Evolutionary conservation across 2,329 filamentous ascomycete genomes (phyloP), one percentile per base, ranked within the genome.

Genomic region (Didymella lethalis): DNA sequence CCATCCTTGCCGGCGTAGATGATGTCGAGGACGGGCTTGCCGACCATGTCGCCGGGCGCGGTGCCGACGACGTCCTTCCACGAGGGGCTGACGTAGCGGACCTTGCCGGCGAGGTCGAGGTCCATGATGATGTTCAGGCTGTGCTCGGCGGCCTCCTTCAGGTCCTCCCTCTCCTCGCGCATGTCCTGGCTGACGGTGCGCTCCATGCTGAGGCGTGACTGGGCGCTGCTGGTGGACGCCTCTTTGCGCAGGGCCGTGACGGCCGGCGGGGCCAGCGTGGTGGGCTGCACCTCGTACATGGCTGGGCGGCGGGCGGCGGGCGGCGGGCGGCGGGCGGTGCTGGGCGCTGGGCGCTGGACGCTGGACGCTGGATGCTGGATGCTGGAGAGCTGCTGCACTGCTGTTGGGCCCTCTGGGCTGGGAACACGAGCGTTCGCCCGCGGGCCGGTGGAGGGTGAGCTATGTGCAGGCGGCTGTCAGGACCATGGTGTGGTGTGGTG

Each of bases 61-160:
- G 91, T 94, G 58, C 95, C 95, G 61, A 98, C 90, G 48, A 99
- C 90, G 70, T 98, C 93, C 61, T 87, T 86, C 95, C 95, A 99
- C 16, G 94, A 97, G 12, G 93, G 92, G 76, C 94, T 98, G 69
- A 96, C 93, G 92, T 95, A 99, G 79, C 93, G 90, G 71, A 99
- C 90, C 61, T 88, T 90, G 65, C 92, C 92, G 73, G 97, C 91
- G 55, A 98, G 85, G 72, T 93, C 92, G 65, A 99, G 84, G 80
- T 99, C 94, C 74, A 99, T 85, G 75, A 99, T 97, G 64, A 96
- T 91, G 78, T 98, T 99, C 75, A 97, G 84, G 23, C 93, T 97
- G 81, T 97, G 92, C 79, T 98, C 94, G 49, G 94, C 95, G 40
- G 94, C 95, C 81, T 97, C 92, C 73, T 93, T 93, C 67, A 99